Evolutionary conservation across 2,329 filamentous ascomycete genomes (phyloP).

Genomic region (Pestalotiopsis sp.): DNA sequence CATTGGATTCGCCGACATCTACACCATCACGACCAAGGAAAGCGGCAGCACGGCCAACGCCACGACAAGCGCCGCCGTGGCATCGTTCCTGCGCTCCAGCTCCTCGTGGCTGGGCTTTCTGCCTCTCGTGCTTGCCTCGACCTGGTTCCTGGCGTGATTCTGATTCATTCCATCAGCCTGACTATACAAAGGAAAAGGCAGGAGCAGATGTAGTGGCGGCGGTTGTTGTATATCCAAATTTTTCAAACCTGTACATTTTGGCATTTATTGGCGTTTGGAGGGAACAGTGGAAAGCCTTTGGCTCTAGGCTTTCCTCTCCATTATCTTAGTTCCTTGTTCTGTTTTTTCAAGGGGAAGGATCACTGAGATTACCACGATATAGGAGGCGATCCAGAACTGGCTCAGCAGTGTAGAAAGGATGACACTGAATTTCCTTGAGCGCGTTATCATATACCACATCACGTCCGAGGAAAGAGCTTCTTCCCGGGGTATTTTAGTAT

Average conservation of each 20-base stretch:
- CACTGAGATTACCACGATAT: neutral
- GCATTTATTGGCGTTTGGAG: slow-evolving; percentile 7
- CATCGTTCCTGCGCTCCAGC: slow-evolving; percentile 21
- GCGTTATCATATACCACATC: neutral
- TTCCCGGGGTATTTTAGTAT: neutral
- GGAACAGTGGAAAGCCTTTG: neutral
- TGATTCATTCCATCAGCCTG: neutral
- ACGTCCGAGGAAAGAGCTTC: neutral
- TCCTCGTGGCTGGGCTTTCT: slow-evolving; percentile 39
- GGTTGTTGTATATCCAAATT: neutral
- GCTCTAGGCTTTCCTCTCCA: neutral
- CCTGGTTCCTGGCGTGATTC: slow-evolving; percentile 39
- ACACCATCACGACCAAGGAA: slow-evolving; percentile 59
- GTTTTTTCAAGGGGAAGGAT: no score
- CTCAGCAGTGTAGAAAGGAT: neutral
- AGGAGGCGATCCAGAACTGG: neutral
- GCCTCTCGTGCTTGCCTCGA: slow-evolving; percentile 37
- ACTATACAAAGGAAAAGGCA: slow-evolving; percentile 2
- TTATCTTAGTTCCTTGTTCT: no score
- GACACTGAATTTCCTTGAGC: neutral
- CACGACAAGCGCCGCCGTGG: slow-evolving; percentile 29
- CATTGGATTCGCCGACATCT: slow-evolving; percentile 76
- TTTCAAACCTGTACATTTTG: slow-evolving; percentile 5
- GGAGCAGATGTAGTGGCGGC: neutral
- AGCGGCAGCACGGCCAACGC: slow-evolving; percentile 36